Base-by-base conservation (phyloP, 2,329 filamentous ascomycete species). In the Phyllosticta citribraziliensis region DNA sequence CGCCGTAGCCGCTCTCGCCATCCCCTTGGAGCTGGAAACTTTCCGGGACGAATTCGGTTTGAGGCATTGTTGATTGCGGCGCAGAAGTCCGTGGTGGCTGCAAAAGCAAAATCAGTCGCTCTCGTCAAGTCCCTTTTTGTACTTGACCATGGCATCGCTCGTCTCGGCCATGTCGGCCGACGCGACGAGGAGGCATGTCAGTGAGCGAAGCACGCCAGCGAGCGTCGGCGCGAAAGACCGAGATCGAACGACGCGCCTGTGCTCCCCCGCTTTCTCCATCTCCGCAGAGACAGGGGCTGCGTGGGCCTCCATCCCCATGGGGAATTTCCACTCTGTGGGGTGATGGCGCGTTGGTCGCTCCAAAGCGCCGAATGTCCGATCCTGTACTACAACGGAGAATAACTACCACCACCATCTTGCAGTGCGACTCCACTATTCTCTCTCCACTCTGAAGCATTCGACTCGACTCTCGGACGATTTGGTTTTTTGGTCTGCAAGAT, bases 251-350 rank as follows among this genome's bases (percentile, higher is more conserved):
- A 33, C 51, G 9, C 24, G 51, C 47, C 30, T 17, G 40, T 33
- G 56, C 51, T 57, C 47, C 56, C 47, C 56, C 56, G 56, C 56
- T 57, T 30, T 57, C 56, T 52, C 56, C 24, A 33, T 40, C 33
- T 14, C 11, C 33, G 17, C 10, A 14, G 33, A 17, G 47, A 25
- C 40, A 47, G n/a, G 11, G 40, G 40, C 27, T 27, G 47, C 47
- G 47, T 17, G 12, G 14, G 19, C 55, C 20, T 19, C 12, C 6
- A 5, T 52, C 56, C 56, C 56, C 56, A 52, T 33, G 56, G 56
- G 56, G 56, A 57, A 22, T 3, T 22, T 22, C 22, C 22, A 22
- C 6, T 57, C 33, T 40, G 33, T 40, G 35, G 14, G 40, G n/a
- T 47, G 20, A 33, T 47, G 17, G 11, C n/a, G 8, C n/a, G 56